Evolutionary conservation across 495 filamentous ascomycete genomes (phyloP), one percentile per base, ranked within the genome.

Genomic region (Talaromyces stipitatus): DNA sequence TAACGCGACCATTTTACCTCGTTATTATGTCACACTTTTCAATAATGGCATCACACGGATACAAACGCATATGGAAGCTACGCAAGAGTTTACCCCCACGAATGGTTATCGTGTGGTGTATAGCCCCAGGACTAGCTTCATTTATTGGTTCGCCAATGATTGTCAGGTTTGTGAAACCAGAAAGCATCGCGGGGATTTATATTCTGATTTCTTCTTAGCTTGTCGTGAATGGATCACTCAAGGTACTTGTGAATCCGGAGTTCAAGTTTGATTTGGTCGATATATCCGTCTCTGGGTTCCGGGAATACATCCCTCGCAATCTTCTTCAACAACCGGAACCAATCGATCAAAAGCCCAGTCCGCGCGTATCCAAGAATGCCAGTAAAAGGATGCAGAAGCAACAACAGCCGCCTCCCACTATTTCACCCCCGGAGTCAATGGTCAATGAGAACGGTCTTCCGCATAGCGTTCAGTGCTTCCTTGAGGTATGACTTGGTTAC

Each of bases 21-120:
- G 90, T 50, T 95, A 89, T 61, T 95, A 92, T 66, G 74, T 84
- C 50, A 89, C 86, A 0, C 86, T 92, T 60, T 95, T 89, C 62
- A 84, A 86, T n/a, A 92, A 87, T 55, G 89, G 90, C 4, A 83
- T 95, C 33, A 81, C 78, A 48, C 84, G 80, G 20, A 88, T 96
- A 50, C 89, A 94, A 65, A 80, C 95, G 74, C 77, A 88, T 16
- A 73, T 91, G 50, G 81, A 83, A 60, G 70, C 64, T 12, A 66
- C 76, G 23, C 75, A 70, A 46, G 86, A 91, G 57, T 76, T 72
- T 20, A 71, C 81, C 26, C 61, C 83, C 45, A 72, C 77, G 3
- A 79, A 82, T 52, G 85, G 85, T 47, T 80, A 80, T 38, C 83
- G 88, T 57, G 78, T 81, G 58, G 79, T 90, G 26, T 82, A 87